Evolutionary conservation across 1,284 basidiomycete species (phyloP), one percentile per base, ranked within the genome.

Genomic region (Bondarzewia mesenterica): DNA sequence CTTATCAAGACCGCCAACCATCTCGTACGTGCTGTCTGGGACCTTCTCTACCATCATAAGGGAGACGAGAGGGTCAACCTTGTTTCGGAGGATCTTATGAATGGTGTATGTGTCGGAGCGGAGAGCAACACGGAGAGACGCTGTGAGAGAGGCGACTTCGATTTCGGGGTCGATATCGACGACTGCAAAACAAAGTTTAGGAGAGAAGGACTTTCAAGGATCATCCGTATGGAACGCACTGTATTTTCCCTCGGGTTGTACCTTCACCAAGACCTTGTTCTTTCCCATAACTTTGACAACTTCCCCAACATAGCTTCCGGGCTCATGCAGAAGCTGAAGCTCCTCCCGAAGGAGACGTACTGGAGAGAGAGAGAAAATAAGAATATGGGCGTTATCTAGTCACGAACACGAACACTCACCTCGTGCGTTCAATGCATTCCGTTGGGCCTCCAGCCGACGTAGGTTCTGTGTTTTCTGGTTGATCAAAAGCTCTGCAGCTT

Each of bases 1-100:
- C 66, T 89, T 92, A 75, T 99, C 95, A 52, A 99, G 79, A 63
- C 95, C 95, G 44, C 95, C 95, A 56, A 99, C 95, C 93, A 98
- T 97, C 69, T 99, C 95, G 69, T 99, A 99, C 32, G 95, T 99
- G 65, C 89, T 93, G 67, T 99, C 95, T 0, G 95, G 95, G 0
- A 98, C 95, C 68, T 99, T 99, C 72, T 99, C 95, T n/a, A 98
- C 95, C 95, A 98, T 97, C 96, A 99, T 96, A 54, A 96, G 80
- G 21, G 91, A 93, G 20, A 96, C 93, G 27, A 95, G 82, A 4
- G 93, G 92, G 66, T 95, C 93, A 57, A 95, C 86, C 72, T 97
- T 95, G 75, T 93, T 95, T 1, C 93, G 93, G 0, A 96, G 73
- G 60, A 96, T 89, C 65, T 90, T 92, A 75, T 95, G 92, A 52